Percentiles rank a stretch among this genome's conserved stretches.
Conservation (phyloP, 352 stramenopile species). For the Thalassiosira allenii region DNA sequence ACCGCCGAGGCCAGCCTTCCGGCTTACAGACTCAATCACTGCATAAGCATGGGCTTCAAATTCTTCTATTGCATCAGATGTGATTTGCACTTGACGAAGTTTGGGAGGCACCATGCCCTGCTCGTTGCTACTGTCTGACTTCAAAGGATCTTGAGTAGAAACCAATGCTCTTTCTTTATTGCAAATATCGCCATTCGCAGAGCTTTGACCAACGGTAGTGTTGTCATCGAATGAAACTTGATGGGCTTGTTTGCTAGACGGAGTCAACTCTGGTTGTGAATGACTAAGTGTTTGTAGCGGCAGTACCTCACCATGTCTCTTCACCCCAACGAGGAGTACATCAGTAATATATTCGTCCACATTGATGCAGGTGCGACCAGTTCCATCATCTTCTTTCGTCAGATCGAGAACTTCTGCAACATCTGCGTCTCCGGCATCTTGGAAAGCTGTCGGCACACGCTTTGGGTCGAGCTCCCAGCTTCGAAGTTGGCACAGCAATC, state of each 20-base stretch:
- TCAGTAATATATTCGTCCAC: constrained; percentile 21
- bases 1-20: neutral
- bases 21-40: constrained; percentile 12
- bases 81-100: constrained; percentile 2
- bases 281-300: neutral
- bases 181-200: neutral
- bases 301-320: neutral
- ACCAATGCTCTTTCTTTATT: neutral
- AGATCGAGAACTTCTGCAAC: constrained; percentile 15
- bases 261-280: neutral
- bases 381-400: neutral
- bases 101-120: neutral
- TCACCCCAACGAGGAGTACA: constrained; percentile 2
- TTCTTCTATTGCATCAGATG: constrained; percentile 16
- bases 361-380: neutral
- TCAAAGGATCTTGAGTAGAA: neutral
- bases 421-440: constrained; percentile 5
- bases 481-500: constrained; percentile 42
- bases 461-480: constrained; percentile 44
- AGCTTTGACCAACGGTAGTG: neutral
- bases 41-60: constrained; percentile 23
- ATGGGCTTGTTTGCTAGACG: constrained; percentile 1
- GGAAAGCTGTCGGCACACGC: constrained; percentile 18
- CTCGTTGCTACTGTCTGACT: too few species aligned
- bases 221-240: neutral